Evolutionary conservation across 352 stramenopile species (phyloP).

Genomic region (Globisporangium solare): DNA sequence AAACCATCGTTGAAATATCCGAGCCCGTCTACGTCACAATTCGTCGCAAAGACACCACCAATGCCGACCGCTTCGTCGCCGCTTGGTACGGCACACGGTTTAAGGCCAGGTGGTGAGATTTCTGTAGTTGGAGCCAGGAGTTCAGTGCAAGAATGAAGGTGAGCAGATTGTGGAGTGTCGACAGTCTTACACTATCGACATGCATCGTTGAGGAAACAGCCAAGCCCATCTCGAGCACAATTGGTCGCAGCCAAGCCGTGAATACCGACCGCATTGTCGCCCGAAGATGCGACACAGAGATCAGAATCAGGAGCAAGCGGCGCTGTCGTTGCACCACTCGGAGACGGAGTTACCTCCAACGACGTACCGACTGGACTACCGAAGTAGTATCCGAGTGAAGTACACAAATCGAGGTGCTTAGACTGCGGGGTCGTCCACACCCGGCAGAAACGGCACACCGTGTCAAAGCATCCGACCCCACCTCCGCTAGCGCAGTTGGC

Average conservation of each 20-base stretch:
- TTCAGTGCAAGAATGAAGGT: slow-evolving; percentile 6
- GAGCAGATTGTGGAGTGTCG: slow-evolving; percentile 8
- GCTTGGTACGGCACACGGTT: not conserved
- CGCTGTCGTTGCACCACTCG: too few species aligned
- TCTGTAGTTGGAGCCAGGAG: not conserved
- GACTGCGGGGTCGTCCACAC: too few species aligned
- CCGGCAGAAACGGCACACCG: too few species aligned
- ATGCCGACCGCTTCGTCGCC: slow-evolving; percentile 10
- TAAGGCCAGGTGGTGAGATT: not conserved
- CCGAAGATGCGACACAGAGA: too few species aligned
- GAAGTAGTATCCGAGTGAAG: too few species aligned
- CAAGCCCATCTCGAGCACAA: not conserved
- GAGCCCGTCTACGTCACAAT: slow-evolving; percentile 3
- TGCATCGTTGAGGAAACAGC: not conserved
- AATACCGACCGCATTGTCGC: not conserved
- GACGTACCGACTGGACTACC: too few species aligned
- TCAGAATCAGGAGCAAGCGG: too few species aligned
- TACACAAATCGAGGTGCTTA: too few species aligned
- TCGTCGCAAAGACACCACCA: slow-evolving; percentile 4
- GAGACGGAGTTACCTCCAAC: too few species aligned
- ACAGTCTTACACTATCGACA: slow-evolving; percentile 19
- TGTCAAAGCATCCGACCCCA: too few species aligned
- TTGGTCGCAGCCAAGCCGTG: not conserved
- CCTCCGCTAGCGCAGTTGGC: too few species aligned
- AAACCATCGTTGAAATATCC: slow-evolving; percentile 7